A percentile compares a stretch with the other conserved stretches of the same genome.
These are phyloP conservation scores for Metschnikowia peoriensis DNA, from an alignment of 805 yeast genomes.

Conservation along the genomic window DNA sequence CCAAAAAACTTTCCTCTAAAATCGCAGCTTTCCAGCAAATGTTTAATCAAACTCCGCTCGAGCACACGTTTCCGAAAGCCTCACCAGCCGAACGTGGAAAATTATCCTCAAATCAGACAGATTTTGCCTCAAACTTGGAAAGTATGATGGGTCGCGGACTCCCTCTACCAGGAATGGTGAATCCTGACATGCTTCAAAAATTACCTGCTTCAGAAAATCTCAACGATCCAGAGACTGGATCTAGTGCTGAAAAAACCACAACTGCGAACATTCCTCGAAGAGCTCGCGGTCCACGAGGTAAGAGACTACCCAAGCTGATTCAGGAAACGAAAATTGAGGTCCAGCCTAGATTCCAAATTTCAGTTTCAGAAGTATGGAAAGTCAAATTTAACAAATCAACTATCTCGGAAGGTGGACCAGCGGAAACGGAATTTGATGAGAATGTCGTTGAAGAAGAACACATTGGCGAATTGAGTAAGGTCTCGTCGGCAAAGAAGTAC, in stretches of 20 bases:
- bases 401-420: background rate
- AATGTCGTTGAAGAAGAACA: background rate
- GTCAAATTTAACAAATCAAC: slow-evolving; percentile 12
- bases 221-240: slow-evolving; percentile 1
- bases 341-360: slow-evolving; percentile 33
- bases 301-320: slow-evolving; percentile 62
- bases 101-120: slow-evolving; percentile 37
- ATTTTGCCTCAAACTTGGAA: slow-evolving; percentile 57
- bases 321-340: slow-evolving; percentile 38
- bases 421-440: background rate
- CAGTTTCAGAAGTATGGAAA: slow-evolving; percentile 39
- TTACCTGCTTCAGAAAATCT: slow-evolving; percentile 12
- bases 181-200: slow-evolving; percentile 30
- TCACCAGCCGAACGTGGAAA: slow-evolving; percentile 16
- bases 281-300: slow-evolving; percentile 73
- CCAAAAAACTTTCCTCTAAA: slow-evolving; percentile 73
- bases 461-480: too few relatives aligned
- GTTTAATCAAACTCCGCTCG: slow-evolving; percentile 41
- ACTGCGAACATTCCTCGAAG: slow-evolving; percentile 31
- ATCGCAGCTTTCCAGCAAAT: slow-evolving; percentile 82
- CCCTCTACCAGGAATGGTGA: slow-evolving; percentile 54
- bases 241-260: slow-evolving; percentile 5
- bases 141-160: slow-evolving; percentile 55
- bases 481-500: too few relatives aligned
- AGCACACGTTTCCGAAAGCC: slow-evolving; percentile 10